These are phyloP conservation scores for Claviceps sp. DNA, from an alignment of 2,329 filamentous ascomycete genomes.

Conservation along the genomic window DNA sequence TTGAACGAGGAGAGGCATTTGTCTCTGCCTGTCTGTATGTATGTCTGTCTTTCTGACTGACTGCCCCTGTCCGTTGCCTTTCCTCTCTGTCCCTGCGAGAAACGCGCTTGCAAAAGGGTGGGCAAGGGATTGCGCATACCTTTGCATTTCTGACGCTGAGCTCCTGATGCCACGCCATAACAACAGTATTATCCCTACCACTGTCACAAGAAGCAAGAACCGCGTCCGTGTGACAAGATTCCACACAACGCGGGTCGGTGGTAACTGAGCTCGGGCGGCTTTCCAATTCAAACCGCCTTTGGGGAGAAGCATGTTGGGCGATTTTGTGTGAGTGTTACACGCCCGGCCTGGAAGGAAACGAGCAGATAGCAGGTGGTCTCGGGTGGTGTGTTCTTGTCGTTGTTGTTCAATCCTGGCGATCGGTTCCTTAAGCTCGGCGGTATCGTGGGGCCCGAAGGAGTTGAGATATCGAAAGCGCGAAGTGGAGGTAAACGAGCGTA, in stretches of 20 bases:
- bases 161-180: slow-evolving; percentile 78
- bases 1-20: too few species aligned
- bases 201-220: slow-evolving; percentile 59
- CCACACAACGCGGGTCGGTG: slow-evolving; percentile 60
- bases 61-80: too few species aligned
- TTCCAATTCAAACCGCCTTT: slow-evolving; percentile 91
- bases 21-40: neutral
- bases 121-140: slow-evolving; percentile 38
- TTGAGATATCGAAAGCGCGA: slow-evolving; percentile 3
- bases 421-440: slow-evolving; percentile 10
- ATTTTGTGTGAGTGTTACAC: slow-evolving; percentile 3
- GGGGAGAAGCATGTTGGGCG: slow-evolving; percentile 64
- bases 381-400: neutral
- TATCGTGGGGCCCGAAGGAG: neutral
- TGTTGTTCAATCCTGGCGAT: neutral
- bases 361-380: neutral
- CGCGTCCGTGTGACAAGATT: slow-evolving; percentile 62
- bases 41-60: neutral
- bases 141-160: slow-evolving; percentile 80
- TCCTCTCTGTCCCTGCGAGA: neutral
- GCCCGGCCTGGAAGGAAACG: neutral
- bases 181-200: slow-evolving; percentile 60
- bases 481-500: slow-evolving; percentile 3
- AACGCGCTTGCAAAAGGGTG: neutral
- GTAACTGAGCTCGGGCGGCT: slow-evolving; percentile 66